Evolutionary conservation across 2,329 filamentous ascomycete species (phyloP).

Genomic region (Aspergillaceae sp.): DNA sequence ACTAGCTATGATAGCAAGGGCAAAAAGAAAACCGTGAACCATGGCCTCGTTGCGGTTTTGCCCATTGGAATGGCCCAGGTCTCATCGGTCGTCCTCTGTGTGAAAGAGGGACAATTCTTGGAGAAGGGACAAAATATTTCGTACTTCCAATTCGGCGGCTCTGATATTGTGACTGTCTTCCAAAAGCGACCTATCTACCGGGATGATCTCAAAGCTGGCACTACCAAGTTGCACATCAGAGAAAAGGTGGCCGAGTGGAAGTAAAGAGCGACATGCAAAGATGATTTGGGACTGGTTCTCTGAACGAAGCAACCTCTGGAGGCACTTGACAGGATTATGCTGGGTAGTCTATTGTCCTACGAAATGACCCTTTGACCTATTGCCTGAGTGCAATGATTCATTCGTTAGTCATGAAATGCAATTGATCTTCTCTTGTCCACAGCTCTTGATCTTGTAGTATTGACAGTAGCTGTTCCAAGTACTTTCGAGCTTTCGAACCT

Average conservation of each 20-base stretch:
- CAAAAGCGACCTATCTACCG: constrained; percentile 11
- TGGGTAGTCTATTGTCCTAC: background rate
- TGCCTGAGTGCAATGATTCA: background rate
- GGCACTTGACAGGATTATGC: background rate
- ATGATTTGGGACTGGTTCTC: background rate
- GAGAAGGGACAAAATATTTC: constrained; percentile 38
- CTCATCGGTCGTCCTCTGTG: constrained; percentile 30
- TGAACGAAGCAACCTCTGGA: background rate
- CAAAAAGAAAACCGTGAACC: constrained; percentile 2
- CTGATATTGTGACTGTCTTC: constrained; percentile 37
- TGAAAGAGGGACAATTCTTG: constrained; percentile 11
- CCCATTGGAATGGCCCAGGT: constrained; percentile 40
- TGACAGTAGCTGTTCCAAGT: too few species aligned
- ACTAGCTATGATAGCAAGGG: constrained; percentile 22
- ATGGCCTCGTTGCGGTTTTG: constrained; percentile 36
- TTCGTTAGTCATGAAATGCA: background rate
- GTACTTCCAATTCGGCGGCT: constrained; percentile 38
- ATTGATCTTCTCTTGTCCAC: background rate
- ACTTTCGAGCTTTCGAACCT: too few species aligned
- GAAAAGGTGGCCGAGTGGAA: constrained; percentile 1
- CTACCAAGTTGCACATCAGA: constrained; percentile 4
- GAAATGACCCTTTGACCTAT: background rate
- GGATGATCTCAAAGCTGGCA: background rate
- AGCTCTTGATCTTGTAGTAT: background rate
- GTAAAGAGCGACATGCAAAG: background rate